Evolutionary conservation across 805 yeast species (phyloP), one percentile per base, ranked within the genome.

Genomic region (Diddensiella transvaalensis): DNA sequence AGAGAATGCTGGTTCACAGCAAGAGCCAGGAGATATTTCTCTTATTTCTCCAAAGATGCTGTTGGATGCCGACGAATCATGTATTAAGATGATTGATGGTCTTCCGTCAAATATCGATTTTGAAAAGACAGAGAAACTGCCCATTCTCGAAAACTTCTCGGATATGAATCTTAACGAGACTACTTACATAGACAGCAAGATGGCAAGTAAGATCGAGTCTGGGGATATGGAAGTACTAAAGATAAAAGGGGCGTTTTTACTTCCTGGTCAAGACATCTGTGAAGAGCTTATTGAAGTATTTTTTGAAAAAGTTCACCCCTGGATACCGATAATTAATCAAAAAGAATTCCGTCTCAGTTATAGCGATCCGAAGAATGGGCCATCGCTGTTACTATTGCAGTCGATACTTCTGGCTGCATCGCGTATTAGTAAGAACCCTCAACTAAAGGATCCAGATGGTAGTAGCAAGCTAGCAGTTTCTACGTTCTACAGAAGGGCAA

Each of bases 401-500:
- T 74, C 85, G 1, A 80, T 85, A 11, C 66, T 83, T 33, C 69
- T 83, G 46, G 80, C 84, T 30, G 89, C 88, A 1, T 72, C 83
- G 22, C 71, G 85, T 29, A 76, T 77, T 4, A 76, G 80, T 21
- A 59, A 65, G 4, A 80, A 80, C 58, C 77, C 80, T 3, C 64
- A 70, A 17, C 69, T 74, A 40, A 66, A 66, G 47, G 85, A 75
- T 57, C 57, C 68, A 21, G 59, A 53, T 32, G 72, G 67, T 1
- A 63, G 74, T 11, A 68, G 74, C 40, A 76, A 77, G 49, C 67
- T 73, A 37, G 76, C 82, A 44, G 65, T 76, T 44, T 66, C 76
- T 48, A 77, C 84, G 2, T 76, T 83, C 48, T 79, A 78, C 62
- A 74, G 76, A 29, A 10, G 32, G 13, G 32, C 32, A 29, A 29